Percentiles rank a stretch among this genome's conserved stretches.
phyloP scores from a whole-genome alignment of 164 flowering plant genomes.

The Annona cherimola region DNA sequence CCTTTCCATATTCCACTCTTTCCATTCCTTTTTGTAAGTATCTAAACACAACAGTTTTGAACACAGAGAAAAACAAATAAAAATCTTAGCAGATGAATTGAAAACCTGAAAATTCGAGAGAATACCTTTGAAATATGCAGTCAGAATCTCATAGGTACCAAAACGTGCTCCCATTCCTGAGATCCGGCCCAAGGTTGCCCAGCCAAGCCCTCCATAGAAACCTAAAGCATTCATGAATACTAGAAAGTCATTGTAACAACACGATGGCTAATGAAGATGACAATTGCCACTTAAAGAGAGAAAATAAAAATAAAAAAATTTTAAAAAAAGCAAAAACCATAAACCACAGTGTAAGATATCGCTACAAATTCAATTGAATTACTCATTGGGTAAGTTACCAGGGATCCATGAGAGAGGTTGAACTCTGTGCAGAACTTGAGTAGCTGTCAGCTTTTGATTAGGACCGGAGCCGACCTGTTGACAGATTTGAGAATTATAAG shows the following conservation, averaged over 20 bases:
- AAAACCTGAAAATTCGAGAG: background rate
- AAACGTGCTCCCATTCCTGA: conserved; percentile 71
- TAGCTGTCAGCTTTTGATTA: conserved; percentile 19
- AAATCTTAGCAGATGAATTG: background rate
- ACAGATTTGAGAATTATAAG: background rate
- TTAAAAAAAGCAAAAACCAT: background rate
- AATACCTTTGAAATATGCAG: conserved; percentile 83
- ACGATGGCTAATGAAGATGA: background rate
- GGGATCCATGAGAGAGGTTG: conserved; percentile 29
- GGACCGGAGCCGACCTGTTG: conserved; percentile 38
- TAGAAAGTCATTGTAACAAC: background rate
- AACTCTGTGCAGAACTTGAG: conserved; percentile 33
- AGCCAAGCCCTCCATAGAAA: conserved; percentile 69
- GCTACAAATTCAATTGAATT: background rate
- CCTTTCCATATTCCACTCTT: no score
- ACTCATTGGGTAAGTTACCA: conserved; percentile 19
- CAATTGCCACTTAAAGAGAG: no score
- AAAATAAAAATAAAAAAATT: background rate
- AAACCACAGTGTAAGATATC: no score
- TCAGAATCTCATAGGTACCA: conserved; percentile 70
- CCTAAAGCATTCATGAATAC: conserved; percentile 35
- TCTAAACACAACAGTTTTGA: background rate
- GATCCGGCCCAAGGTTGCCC: conserved; percentile 61
- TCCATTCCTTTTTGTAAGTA: no score
- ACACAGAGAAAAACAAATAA: background rate